These are phyloP conservation scores for Schizonepeta tenuifolia DNA, from an alignment of 257 asterid genomes.

Conservation along the genomic window DNA sequence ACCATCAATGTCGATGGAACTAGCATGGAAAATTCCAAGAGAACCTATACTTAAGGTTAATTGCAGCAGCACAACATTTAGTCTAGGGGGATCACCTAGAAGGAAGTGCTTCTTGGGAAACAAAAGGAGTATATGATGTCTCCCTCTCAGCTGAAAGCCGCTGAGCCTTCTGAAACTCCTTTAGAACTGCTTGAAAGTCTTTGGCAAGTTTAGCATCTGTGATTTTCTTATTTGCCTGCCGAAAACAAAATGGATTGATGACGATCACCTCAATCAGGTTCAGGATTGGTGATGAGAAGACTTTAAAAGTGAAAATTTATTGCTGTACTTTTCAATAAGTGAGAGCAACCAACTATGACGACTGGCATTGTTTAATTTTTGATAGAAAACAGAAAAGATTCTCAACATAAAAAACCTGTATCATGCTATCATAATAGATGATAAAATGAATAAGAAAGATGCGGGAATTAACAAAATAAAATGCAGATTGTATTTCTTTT, in stretches of 20 bases:
- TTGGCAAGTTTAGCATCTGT: conserved; percentile 95
- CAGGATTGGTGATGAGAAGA: conserved; percentile 5
- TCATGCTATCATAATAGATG: conserved; percentile 18
- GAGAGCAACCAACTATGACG: neutral
- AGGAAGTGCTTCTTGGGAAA: conserved; percentile 60
- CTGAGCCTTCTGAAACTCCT: conserved; percentile 87
- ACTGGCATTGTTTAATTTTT: neutral
- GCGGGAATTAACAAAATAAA: conserved; percentile 4
- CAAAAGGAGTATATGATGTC: conserved; percentile 75
- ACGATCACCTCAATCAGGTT: conserved; percentile 20
- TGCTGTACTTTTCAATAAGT: neutral
- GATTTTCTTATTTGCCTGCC: conserved; percentile 85
- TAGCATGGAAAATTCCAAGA: neutral
- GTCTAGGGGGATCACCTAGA: conserved; percentile 53
- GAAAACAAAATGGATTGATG: conserved; percentile 18
- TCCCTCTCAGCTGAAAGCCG: conserved; percentile 84
- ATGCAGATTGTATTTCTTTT: neutral
- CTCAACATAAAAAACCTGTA: conserved; percentile 1
- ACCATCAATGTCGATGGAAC: conserved; percentile 9
- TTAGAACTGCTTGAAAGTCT: conserved; percentile 89
- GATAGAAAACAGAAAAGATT: neutral
- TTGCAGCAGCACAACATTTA: conserved; percentile 22
- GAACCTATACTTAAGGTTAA: conserved; percentile 23
- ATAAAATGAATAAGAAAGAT: conserved; percentile 11
- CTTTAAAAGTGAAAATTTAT: neutral